A percentile compares a stretch with the other conserved stretches of the same genome.
Conservation (phyloP, 139 green algal species). For the Mesotaenium endlicherianum region DNA sequence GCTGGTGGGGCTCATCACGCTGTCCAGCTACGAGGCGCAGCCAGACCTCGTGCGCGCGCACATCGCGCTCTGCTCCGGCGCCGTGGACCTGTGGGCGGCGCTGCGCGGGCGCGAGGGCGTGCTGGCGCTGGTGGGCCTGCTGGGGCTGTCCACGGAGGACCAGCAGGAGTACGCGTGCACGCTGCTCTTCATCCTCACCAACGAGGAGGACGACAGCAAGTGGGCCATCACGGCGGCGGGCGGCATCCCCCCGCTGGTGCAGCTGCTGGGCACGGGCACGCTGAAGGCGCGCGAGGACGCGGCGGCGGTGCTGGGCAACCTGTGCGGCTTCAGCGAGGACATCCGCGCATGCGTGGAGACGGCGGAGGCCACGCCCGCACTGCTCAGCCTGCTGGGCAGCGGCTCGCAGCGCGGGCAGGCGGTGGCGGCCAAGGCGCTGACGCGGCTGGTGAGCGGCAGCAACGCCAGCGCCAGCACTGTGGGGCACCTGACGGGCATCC, state of each 20-base stretch:
- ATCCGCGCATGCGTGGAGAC: slow-evolving; percentile 43
- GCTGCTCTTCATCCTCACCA: slow-evolving; percentile 26
- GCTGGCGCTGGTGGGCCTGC: slow-evolving; percentile 36
- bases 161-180: slow-evolving; percentile 40
- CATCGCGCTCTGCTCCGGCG: slow-evolving; percentile 13
- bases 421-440: slow-evolving; percentile 20
- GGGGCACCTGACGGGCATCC: slow-evolving; percentile 37
- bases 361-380: slow-evolving; percentile 26
- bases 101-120: slow-evolving; percentile 30
- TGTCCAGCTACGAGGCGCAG: slow-evolving; percentile 9
- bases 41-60: slow-evolving; percentile 23
- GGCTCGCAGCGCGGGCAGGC: slow-evolving; percentile 7
- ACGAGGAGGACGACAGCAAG: slow-evolving; percentile 43
- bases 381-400: slow-evolving; percentile 29
- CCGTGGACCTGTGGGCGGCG: slow-evolving; percentile 20
- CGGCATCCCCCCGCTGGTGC: slow-evolving; percentile 34
- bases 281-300: slow-evolving; percentile 36
- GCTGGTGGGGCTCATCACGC: slow-evolving; percentile 36
- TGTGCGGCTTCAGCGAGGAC: slow-evolving; percentile 34
- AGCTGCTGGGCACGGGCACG: slow-evolving; percentile 34
- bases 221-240: slow-evolving; percentile 46
- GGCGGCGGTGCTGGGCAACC: slow-evolving; percentile 27
- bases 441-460: slow-evolving; percentile 20
- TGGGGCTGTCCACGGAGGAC: slow-evolving; percentile 44
- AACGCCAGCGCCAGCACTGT: slow-evolving; percentile 13